These are phyloP conservation scores for Microsporum audouinii DNA, from an alignment of 2,329 filamentous ascomycete genomes.

Conservation along the genomic window DNA sequence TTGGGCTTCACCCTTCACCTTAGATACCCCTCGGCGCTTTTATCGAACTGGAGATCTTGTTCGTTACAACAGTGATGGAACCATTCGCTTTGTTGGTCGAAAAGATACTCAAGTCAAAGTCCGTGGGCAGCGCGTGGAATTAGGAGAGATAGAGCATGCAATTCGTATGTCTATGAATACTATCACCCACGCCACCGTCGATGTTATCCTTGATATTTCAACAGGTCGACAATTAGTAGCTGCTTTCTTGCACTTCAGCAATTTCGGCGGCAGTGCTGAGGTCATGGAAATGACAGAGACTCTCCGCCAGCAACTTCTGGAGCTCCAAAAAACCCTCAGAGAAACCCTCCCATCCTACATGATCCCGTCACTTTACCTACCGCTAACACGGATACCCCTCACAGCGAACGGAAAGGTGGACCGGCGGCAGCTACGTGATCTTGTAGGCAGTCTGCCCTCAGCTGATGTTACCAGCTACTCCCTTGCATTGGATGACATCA, in stretches of 20 bases:
- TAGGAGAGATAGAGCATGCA: background rate
- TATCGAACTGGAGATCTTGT: background rate
- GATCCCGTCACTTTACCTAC: slow-evolving; percentile 34
- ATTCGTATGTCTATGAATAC: background rate
- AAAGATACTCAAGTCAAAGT: background rate
- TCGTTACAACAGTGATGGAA: background rate
- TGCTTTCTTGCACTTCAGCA: background rate
- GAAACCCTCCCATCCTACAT: slow-evolving; percentile 22
- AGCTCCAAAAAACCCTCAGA: slow-evolving; percentile 13
- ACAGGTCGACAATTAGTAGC: background rate
- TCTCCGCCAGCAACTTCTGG: background rate
- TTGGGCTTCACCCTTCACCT: background rate
- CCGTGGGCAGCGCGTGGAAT: background rate
- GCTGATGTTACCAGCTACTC: background rate
- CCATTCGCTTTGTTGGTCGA: background rate
- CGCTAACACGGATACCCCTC: slow-evolving; percentile 24
- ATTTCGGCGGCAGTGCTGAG: background rate
- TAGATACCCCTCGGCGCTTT: background rate
- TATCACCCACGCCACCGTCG: background rate
- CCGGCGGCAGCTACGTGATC: slow-evolving; percentile 20
- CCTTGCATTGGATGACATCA: background rate
- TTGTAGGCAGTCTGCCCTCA: background rate
- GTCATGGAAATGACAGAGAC: background rate
- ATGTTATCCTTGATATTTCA: background rate
- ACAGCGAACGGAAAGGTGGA: slow-evolving; percentile 26